phyloP scores from a whole-genome alignment of 1,284 basidiomycete species.

The Athelia sp. region DNA sequence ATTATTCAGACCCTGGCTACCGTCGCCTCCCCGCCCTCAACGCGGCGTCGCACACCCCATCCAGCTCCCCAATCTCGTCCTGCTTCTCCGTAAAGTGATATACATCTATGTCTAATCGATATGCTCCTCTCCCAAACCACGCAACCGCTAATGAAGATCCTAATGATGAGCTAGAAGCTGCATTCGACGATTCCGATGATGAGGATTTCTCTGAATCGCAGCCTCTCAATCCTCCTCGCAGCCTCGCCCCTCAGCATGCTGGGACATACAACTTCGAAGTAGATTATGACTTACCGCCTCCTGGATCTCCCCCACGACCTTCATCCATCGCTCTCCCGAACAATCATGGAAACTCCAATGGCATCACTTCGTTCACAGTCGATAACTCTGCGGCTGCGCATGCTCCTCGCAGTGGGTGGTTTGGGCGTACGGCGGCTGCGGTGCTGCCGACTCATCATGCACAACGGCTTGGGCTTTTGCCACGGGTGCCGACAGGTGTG shows the following conservation, averaged over 20 bases:
- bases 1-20: too few relatives aligned
- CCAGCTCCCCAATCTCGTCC: too few relatives aligned
- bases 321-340: constrained; percentile 61
- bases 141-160: constrained; percentile 46
- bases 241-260: constrained; percentile 16
- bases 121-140: constrained; percentile 61
- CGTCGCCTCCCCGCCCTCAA: too few relatives aligned
- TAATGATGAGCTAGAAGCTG: constrained; percentile 67
- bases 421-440: constrained; percentile 48
- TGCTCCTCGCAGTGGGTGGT: constrained; percentile 45
- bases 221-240: constrained; percentile 39
- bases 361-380: constrained; percentile 56
- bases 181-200: constrained; percentile 71
- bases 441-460: constrained; percentile 50
- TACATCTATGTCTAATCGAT: constrained; percentile 70
- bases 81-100: too few relatives aligned
- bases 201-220: constrained; percentile 51
- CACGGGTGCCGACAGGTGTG: constrained; percentile 39
- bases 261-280: constrained; percentile 83
- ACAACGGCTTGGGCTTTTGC: constrained; percentile 42
- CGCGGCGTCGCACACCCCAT: too few relatives aligned
- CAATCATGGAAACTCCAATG: constrained; percentile 79
- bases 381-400: constrained; percentile 28
- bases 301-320: constrained; percentile 77
- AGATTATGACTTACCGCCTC: constrained; percentile 76